Percentiles rank a stretch among this genome's conserved stretches.
These are phyloP conservation scores for Agrocybe pediades DNA, from an alignment of 768 basidiomycete species.

Conservation along the genomic window DNA sequence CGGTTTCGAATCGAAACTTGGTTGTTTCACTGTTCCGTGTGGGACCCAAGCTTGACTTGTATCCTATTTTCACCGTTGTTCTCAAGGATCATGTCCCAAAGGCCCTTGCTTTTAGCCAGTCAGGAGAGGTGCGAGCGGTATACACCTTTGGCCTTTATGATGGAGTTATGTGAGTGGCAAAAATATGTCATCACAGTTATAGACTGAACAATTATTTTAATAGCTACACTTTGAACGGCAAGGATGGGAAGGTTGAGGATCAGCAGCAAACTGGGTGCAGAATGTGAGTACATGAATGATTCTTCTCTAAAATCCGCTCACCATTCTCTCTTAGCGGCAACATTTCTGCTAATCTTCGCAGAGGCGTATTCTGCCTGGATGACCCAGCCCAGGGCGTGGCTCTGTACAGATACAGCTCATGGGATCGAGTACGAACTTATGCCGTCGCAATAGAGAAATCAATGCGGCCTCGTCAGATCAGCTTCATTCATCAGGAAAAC, in stretches of 20 bases:
- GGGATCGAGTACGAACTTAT: conserved; percentile 1
- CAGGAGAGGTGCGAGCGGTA: not conserved
- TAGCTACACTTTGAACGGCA: not conserved
- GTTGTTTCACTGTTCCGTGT: not conserved
- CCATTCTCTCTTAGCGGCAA: not conserved
- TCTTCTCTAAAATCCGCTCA: not conserved
- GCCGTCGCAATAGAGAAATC: not conserved
- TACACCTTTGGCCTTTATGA: not conserved
- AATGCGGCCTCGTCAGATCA: not conserved
- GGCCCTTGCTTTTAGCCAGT: not conserved
- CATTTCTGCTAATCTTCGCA: not conserved
- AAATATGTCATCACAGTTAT: not conserved
- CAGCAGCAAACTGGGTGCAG: not conserved
- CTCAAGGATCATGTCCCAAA: conserved; percentile 2
- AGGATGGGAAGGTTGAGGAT: conserved; percentile 1
- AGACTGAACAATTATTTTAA: not conserved
- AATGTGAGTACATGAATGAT: not conserved
- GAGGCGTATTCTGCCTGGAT: not conserved
- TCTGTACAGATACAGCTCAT: not conserved
- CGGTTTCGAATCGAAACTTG: conserved; percentile 1
- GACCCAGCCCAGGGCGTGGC: not conserved
- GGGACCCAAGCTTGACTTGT: not conserved
- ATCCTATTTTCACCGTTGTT: not conserved
- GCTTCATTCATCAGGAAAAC: too few species aligned
- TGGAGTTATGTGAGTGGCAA: not conserved